These are phyloP conservation scores for Fusarium anthophilum DNA, from an alignment of 2,329 filamentous ascomycete species.

Conservation along the genomic window DNA sequence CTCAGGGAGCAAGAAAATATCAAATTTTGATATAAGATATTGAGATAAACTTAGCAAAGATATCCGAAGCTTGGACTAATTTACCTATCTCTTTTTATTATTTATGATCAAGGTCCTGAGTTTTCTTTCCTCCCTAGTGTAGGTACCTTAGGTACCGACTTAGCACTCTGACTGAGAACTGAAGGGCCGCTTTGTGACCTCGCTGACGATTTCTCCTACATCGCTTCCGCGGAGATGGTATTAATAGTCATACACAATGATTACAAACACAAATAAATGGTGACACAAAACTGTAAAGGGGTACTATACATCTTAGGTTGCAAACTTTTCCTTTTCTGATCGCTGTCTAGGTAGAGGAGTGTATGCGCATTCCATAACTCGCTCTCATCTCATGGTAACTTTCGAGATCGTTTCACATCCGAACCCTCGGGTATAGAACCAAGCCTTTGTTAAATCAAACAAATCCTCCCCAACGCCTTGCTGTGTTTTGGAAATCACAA, in stretches of 20 bases:
- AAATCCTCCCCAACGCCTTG: slow-evolving; percentile 34
- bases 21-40: background rate
- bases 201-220: background rate
- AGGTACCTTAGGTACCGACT: background rate
- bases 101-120: background rate
- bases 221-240: slow-evolving; percentile 10
- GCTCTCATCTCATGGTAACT: slow-evolving; percentile 1
- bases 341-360: background rate
- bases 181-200: background rate
- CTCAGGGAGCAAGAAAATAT: background rate
- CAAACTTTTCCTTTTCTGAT: background rate
- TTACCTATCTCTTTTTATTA: background rate
- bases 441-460: slow-evolving; percentile 18
- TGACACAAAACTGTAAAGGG: background rate
- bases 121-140: background rate
- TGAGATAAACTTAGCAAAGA: background rate
- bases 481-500: slow-evolving; percentile 18
- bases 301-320: background rate
- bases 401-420: slow-evolving; percentile 1
- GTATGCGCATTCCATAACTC: background rate
- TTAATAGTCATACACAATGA: background rate
- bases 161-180: background rate
- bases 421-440: slow-evolving; percentile 21
- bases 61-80: background rate
- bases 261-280: background rate